phyloP scores from a whole-genome alignment of 2,329 filamentous ascomycete genomes.

The Thielaviopsis populi region DNA sequence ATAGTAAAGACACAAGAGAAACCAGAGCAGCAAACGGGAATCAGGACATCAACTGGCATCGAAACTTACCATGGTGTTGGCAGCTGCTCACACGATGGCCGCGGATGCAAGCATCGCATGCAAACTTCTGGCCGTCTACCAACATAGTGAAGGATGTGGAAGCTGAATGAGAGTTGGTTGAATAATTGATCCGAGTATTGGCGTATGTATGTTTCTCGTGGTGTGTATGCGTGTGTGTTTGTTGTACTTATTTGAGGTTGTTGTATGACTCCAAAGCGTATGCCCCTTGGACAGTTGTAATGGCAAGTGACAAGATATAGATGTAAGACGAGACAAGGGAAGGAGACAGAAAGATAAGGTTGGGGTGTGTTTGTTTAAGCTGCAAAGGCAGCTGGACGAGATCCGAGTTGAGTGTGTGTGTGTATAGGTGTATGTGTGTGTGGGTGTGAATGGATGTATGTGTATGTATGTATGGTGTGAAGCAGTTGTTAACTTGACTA shows the following conservation, averaged over 20 bases:
- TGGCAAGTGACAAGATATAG: not conserved
- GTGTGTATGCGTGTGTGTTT: not conserved
- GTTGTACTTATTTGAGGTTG: not conserved
- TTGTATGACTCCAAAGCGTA: conserved; percentile 4
- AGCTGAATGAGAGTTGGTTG: not conserved
- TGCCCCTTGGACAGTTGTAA: not conserved
- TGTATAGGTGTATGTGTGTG: not conserved
- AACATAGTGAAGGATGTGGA: conserved; percentile 40
- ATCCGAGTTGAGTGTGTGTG: not conserved
- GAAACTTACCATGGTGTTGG: conserved; percentile 72
- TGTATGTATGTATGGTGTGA: not conserved
- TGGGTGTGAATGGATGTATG: not conserved
- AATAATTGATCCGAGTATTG: not conserved
- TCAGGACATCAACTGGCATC: not conserved
- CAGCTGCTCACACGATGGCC: conserved; percentile 98
- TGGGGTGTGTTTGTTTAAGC: not conserved
- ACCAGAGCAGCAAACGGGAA: not conserved
- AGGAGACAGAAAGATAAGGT: not conserved
- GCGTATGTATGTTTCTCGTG: not conserved
- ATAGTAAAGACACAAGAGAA: not conserved
- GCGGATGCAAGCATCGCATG: conserved; percentile 94
- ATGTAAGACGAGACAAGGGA: not conserved
- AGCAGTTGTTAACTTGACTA: not conserved
- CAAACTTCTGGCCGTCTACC: conserved; percentile 92
- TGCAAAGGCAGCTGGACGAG: not conserved